Evolutionary conservation across 2,329 filamentous ascomycete species (phyloP), one percentile per base, ranked within the genome.

Genomic region (Fusarium sp.): DNA sequence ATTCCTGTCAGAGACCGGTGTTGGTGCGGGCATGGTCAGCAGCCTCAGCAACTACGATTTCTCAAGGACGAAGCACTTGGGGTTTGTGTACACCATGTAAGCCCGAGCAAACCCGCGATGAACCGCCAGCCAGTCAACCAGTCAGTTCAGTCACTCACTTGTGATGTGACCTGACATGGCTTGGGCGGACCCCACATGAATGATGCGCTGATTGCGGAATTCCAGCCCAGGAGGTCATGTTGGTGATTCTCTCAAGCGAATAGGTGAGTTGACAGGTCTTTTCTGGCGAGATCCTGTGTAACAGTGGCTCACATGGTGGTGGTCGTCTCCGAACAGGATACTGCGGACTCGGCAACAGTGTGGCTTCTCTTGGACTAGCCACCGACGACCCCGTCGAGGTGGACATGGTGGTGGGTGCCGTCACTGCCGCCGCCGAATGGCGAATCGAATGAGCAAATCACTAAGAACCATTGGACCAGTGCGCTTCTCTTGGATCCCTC

Each of bases 81-180:
- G 90, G 2, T 98, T 99, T 81, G 90, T 98, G 8, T 95, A 97
- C 81, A 93, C 93, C 9, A 94, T 97, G 93, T 95, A 83, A 82
- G 92, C 60, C 54, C 35, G 61, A 37, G 32, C 20, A 27, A 66
- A 60, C 37, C 27, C 61, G 37, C 43, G 25, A 48, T 20, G 35
- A 50, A 63, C 32, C 48, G 65, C 59, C 32, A 37, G 63, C 57
- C 41, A 64, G 66, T 48, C 43, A 45, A 45, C 14, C 43, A 45
- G 43, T 25, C 43, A 25, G 43, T 25, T 23, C 41, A 25, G 20
- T 25, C 43, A 45, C 20, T 25, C 43, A 25, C 20, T 45, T 25
- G 14, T 48, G 23, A 48, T 48, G 13, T 48, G 43, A 48, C 7
- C 6, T 56, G 60, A 64, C 63, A 48, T 54, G 37, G 62, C 59